A percentile compares a stretch with the other conserved stretches of the same genome.
Conservation (phyloP, 345 rosid species). For the Sonneratia alba region DNA sequence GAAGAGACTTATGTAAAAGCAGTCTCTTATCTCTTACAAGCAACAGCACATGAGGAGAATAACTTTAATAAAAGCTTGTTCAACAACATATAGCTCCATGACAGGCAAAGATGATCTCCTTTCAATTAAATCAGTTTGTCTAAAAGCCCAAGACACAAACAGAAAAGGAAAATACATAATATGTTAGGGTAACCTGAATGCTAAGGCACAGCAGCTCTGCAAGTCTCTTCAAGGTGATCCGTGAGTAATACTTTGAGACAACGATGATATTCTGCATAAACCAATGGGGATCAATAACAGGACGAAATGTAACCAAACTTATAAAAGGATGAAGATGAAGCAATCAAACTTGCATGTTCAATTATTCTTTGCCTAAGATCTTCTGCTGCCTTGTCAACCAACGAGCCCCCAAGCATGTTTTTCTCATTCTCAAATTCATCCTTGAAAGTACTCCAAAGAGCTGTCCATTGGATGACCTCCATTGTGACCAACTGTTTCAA, state of each 20-base stretch:
- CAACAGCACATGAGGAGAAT: background rate
- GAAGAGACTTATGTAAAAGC: background rate
- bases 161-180: background rate
- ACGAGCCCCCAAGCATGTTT: slow-evolving; percentile 74
- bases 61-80: background rate
- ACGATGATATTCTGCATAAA: slow-evolving; percentile 83
- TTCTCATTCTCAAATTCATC: slow-evolving; percentile 85
- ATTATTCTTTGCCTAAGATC: slow-evolving; percentile 86
- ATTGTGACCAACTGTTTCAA: slow-evolving; percentile 85
- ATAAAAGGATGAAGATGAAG: background rate
- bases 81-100: background rate
- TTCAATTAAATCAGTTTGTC: background rate
- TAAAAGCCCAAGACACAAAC: background rate
- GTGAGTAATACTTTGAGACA: slow-evolving; percentile 87
- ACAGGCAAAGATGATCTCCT: background rate
- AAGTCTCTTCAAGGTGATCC: slow-evolving; percentile 79
- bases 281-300: background rate
- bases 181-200: slow-evolving; percentile 38
- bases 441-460: slow-evolving; percentile 75
- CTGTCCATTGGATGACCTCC: slow-evolving; percentile 98
- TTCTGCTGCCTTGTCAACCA: slow-evolving; percentile 89
- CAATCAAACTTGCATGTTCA: slow-evolving; percentile 56
- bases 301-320: background rate
- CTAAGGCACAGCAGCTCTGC: slow-evolving; percentile 84
- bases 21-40: background rate